Conservation (phyloP, 2,329 filamentous ascomycete species). For the Hypoxylon sp. region DNA sequence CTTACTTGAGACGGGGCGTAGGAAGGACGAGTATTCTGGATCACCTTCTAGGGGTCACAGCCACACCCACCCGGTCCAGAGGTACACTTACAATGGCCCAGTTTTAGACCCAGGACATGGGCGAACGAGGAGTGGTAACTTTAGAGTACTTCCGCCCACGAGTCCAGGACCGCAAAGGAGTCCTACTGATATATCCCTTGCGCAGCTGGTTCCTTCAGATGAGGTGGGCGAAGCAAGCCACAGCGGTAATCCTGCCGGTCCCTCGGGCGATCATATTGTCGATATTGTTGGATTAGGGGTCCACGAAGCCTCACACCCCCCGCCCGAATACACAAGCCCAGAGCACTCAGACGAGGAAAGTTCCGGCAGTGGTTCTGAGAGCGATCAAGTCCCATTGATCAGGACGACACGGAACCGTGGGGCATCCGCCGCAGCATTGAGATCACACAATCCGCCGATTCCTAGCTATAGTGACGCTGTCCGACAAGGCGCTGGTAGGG, state of each 20-base stretch:
- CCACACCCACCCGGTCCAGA: slow-evolving; percentile 61
- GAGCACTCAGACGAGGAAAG: slow-evolving; percentile 71
- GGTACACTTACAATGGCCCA: slow-evolving; percentile 57
- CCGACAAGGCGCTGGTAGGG: slow-evolving; percentile 65
- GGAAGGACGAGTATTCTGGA: slow-evolving; percentile 69
- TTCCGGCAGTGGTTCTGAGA: slow-evolving; percentile 70
- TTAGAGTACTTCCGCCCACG: slow-evolving; percentile 80
- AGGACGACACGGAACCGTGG: slow-evolving; percentile 66
- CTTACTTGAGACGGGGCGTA: slow-evolving; percentile 84
- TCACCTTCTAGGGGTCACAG: slow-evolving; percentile 62
- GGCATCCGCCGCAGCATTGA: slow-evolving; percentile 62
- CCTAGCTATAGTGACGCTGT: slow-evolving; percentile 87
- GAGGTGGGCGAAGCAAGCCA: slow-evolving; percentile 79
- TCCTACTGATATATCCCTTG: slow-evolving; percentile 95
- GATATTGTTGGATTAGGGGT: slow-evolving; percentile 61
- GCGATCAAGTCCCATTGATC: slow-evolving; percentile 68
- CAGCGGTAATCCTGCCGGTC: slow-evolving; percentile 54
- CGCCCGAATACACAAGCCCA: slow-evolving; percentile 80
- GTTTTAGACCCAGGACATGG: slow-evolving; percentile 74
- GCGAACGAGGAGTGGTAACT: slow-evolving; percentile 82
- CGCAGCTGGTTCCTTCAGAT: slow-evolving; percentile 81
- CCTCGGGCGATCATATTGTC: slow-evolving; percentile 57
- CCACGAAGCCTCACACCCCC: slow-evolving; percentile 72
- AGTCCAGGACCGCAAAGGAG: slow-evolving; percentile 91
- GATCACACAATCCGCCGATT: slow-evolving; percentile 73